Base-by-base conservation (phyloP, 305 asterid species). In the Fraxinus velutina region DNA sequence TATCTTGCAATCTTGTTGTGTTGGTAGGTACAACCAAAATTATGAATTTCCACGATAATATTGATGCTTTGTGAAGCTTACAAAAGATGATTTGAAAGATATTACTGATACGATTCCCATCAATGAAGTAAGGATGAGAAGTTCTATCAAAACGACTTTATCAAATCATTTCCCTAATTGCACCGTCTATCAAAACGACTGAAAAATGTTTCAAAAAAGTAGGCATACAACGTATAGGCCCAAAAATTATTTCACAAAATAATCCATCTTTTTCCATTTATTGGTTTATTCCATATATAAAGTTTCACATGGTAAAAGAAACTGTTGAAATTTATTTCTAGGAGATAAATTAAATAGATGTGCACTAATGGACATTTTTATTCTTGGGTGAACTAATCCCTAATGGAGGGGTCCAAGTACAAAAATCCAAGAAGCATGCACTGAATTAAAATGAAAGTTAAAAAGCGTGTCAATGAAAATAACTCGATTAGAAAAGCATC, bases 11-110 rank as follows among this genome's bases (percentile, higher is more conserved):
- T 29, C 32, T 29, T 29, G 32, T 79, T 42, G 32, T 73, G 3
- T 66, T 60, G 70, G 64, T 86, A 91, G 95, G 95, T 66, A 88
- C 92, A n/a, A 89, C 91, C 6, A 33, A 33, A 33, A 33, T 33
- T 33, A 33, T 2, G 37, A 33, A 33, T 33, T 4, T 33, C 6
- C 27, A 24, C 1, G 27, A 24, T 24, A 24, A 24, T 24, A 24
- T 24, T 24, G 27, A 24, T 24, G 27, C 27, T 0, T 3, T 33
- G 37, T 33, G 37, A 33, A 33, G 37, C 6, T 33, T 3, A 33
- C 37, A 3, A 33, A 33, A 33, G 37, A 33, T 3, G 37, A 33
- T 33, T 33, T 33, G 1, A 79, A 83, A 78, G 88, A 86, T 83
- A 47, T 89, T 12, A 24, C 1, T 24, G 88, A 84, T 55, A 89